Evolutionary conservation across 2,329 filamentous ascomycete species (phyloP), one percentile per base, ranked within the genome.

Genomic region (Daldinia sp.): DNA sequence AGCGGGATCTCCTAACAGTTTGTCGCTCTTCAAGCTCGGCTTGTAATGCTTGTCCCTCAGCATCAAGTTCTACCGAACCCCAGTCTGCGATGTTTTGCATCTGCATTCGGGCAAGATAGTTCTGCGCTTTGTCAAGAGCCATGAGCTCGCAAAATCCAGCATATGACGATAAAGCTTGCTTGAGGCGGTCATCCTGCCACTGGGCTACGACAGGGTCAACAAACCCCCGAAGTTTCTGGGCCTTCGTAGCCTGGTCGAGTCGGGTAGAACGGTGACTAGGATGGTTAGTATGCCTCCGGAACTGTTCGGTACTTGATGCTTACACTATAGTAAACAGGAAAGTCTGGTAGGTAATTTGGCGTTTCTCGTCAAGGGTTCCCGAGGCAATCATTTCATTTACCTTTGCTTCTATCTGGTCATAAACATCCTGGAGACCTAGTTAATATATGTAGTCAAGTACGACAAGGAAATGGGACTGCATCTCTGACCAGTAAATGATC

Each of bases 281-380:
- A 15, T 62, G 74, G 69, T 68, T 50, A 73, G 71, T 28, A 66
- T 54, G 18, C 12, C n/a, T 33, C 7, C 15, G 10, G 12, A 18
- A 39, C 15, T 15, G 9, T 44, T 5, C 41, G 13, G 44, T 6
- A 48, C 58, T 6, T 41, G 23, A 78, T 48, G 28, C 85, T 77
- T 82, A 92, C 88, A 96, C 91, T 69, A 99, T 96, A 66, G 97
- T 96, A 78, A 99, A 97, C 0, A 98, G 85, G 70, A 98, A 95
- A 9, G 94, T 95, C 73, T 90, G 92, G 75, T 97, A 94, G 1
- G 94, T 93, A 76, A 96, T 90, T 64, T 93, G 89, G 35, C 94
- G 88, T 76, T 94, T 93, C 74, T 95, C 91, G 75, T 98, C 95
- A 33, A 92, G 82, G 60, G 87, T 86, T 33, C 92, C 89, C 54